A percentile compares a stretch with the other conserved stretches of the same genome.
phyloP scores from a whole-genome alignment of 768 basidiomycete genomes.

The Strobilomyces dryophilus region DNA sequence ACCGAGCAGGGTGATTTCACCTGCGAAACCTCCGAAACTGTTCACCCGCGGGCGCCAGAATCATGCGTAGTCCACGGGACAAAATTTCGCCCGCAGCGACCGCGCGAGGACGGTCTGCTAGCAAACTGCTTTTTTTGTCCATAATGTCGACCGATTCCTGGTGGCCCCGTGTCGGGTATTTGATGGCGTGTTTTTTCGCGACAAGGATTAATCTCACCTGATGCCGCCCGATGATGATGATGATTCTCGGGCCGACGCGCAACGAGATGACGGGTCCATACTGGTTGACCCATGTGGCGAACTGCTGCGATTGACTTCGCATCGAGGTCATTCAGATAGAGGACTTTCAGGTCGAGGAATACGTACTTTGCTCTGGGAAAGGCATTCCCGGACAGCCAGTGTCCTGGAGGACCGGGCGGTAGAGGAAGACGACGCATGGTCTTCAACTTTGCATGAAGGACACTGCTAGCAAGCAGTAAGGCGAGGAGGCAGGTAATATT shows the following conservation, averaged over 20 bases:
- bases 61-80: constrained; percentile 53
- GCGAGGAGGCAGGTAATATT: constrained; percentile 16
- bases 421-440: constrained; percentile 19
- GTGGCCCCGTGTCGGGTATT: not conserved
- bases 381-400: constrained; percentile 32
- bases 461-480: constrained; percentile 12
- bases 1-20: constrained; percentile 27
- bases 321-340: not conserved
- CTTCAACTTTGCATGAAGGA: constrained; percentile 8
- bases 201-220: constrained; percentile 24
- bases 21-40: constrained; percentile 58
- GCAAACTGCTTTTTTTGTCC: constrained; percentile 58
- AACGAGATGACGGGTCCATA: constrained; percentile 62
- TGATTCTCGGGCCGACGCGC: constrained; percentile 39
- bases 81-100: constrained; percentile 59
- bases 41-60: constrained; percentile 54
- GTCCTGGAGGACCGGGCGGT: constrained; percentile 30
- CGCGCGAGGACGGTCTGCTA: constrained; percentile 51
- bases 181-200: too few species aligned
- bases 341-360: not conserved
- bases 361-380: constrained; percentile 27
- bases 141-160: constrained; percentile 62
- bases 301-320: constrained; percentile 34
- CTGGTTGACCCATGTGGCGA: constrained; percentile 55
- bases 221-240: constrained; percentile 34